These are phyloP conservation scores for Ajuga reptans DNA, from an alignment of 305 asterid species.

Conservation along the genomic window DNA sequence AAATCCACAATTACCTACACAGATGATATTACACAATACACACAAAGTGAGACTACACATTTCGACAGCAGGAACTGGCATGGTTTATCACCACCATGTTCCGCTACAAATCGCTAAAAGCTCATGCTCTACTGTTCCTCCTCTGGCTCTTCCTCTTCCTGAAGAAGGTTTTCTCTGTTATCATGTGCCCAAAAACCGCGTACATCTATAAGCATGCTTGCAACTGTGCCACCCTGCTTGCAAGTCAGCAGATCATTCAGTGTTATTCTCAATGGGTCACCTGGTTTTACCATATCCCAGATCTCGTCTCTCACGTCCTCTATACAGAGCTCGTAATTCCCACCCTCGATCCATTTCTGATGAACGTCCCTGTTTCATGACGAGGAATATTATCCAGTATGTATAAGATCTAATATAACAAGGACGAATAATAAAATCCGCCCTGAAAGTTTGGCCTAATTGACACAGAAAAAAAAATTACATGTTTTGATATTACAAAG, in stretches of 20 bases:
- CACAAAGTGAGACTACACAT: neutral
- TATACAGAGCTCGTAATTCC: constrained; percentile 90
- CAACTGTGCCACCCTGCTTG: constrained; percentile 97
- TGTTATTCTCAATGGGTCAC: constrained; percentile 64
- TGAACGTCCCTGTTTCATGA: constrained; percentile 83
- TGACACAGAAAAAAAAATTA: neutral
- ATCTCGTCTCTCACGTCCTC: constrained; percentile 98
- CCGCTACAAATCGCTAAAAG: neutral
- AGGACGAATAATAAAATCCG: neutral
- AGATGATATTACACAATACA: neutral
- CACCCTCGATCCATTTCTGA: constrained; percentile 99
- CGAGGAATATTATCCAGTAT: constrained; percentile 1
- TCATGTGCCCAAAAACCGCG: constrained; percentile 99
- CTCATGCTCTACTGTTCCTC: constrained; percentile 51
- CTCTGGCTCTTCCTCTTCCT: constrained; percentile 98
- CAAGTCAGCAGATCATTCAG: constrained; percentile 73
- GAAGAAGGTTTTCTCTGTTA: constrained; percentile 93
- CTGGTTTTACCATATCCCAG: constrained; percentile 99
- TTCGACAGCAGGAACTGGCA: neutral
- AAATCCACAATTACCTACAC: constrained; percentile 16
- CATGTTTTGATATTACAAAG: neutral
- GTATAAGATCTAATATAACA: neutral
- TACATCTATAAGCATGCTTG: constrained; percentile 96
- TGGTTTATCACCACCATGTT: neutral
- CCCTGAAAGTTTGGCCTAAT: neutral